These are phyloP conservation scores for Fusarium sp. DNA, from an alignment of 2,329 filamentous ascomycete genomes.

Conservation along the genomic window DNA sequence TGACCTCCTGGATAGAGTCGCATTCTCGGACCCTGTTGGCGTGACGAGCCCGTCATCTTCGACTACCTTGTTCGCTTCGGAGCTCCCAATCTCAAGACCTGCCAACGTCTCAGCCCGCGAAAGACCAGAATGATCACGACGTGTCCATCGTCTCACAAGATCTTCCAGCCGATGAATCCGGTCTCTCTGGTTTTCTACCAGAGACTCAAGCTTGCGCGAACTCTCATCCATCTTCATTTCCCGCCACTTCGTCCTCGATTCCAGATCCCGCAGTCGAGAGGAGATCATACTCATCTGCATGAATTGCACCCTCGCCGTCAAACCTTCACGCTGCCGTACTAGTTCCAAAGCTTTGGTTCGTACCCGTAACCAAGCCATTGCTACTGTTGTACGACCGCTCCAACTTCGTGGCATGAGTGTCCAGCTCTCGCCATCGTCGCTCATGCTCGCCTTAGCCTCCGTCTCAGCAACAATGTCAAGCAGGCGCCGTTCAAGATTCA, in stretches of 20 bases:
- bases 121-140: constrained; percentile 18
- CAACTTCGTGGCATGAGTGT: constrained; percentile 54
- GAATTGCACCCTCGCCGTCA: constrained; percentile 60
- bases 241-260: constrained; percentile 49
- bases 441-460: constrained; percentile 49
- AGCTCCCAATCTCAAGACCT: constrained; percentile 21
- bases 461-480: constrained; percentile 60
- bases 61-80: constrained; percentile 10
- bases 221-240: constrained; percentile 49
- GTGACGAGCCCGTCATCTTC: constrained; percentile 21
- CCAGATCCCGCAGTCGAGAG: constrained; percentile 55
- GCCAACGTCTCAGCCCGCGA: constrained; percentile 30
- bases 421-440: constrained; percentile 50
- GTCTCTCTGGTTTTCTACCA: constrained; percentile 45
- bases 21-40: constrained; percentile 3
- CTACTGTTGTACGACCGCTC: constrained; percentile 54
- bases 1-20: background rate
- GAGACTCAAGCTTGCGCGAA: constrained; percentile 40
- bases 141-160: constrained; percentile 30
- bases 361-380: constrained; percentile 59
- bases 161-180: constrained; percentile 41
- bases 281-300: constrained; percentile 63
- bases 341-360: constrained; percentile 59
- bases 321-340: constrained; percentile 58
- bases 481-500: constrained; percentile 58